Percentiles rank a stretch among this genome's conserved stretches.
These are phyloP conservation scores for Recurvomyces mirabilis DNA, from an alignment of 495 filamentous ascomycete species.

Conservation along the genomic window DNA sequence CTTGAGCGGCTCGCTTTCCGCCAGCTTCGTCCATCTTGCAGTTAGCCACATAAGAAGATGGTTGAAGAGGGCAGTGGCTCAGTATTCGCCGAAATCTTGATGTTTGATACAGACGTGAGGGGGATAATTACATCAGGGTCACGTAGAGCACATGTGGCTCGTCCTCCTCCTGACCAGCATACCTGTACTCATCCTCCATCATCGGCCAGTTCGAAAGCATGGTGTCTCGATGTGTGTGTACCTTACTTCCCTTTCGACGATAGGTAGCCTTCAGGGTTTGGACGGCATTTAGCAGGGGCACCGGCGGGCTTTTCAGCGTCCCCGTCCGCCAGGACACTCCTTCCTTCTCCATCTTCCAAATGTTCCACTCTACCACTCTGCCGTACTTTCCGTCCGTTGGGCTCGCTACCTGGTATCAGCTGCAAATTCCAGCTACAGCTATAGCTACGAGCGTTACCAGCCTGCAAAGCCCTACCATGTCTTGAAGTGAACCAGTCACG, in stretches of 20 bases:
- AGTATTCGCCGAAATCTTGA: too few relatives aligned
- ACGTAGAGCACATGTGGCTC: too few relatives aligned
- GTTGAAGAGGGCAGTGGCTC: too few relatives aligned
- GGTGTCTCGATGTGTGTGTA: background rate
- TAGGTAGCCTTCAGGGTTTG: conserved; percentile 2
- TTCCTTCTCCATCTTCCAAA: conserved; percentile 11
- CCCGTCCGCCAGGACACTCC: conserved; percentile 4
- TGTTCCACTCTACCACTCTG: conserved; percentile 16
- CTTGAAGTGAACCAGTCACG: too few relatives aligned
- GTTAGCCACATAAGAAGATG: too few relatives aligned
- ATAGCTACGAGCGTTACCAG: too few relatives aligned
- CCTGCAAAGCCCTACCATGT: too few relatives aligned
- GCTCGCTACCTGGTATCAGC: too few relatives aligned
- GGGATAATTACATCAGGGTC: too few relatives aligned
- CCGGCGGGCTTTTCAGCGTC: conserved; percentile 2
- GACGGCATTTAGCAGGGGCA: conserved; percentile 3
- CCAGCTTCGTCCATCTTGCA: too few relatives aligned
- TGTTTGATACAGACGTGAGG: too few relatives aligned
- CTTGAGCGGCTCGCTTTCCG: conserved; percentile 4
- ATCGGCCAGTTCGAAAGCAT: conserved; percentile 3
- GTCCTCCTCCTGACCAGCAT: conserved; percentile 7
- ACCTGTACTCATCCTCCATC: background rate
- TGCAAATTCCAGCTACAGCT: too few relatives aligned
- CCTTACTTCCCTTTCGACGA: background rate
- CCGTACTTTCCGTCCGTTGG: background rate